These are phyloP conservation scores for Schizopora paradoxa DNA, from an alignment of 1,284 basidiomycete species.

Conservation along the genomic window DNA sequence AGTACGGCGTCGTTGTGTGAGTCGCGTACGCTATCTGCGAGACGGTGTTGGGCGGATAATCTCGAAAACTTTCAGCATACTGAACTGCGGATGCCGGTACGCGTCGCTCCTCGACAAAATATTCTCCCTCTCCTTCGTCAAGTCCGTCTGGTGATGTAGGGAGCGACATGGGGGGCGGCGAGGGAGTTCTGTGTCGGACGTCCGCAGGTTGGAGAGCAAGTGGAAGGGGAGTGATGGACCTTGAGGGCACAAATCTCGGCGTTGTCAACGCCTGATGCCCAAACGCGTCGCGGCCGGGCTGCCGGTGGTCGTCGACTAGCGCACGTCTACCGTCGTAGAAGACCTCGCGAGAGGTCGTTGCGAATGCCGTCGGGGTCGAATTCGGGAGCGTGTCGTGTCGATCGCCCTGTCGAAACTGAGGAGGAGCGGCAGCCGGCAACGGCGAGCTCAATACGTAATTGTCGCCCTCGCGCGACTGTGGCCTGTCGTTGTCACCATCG, in stretches of 20 bases:
- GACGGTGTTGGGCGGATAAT: conserved; percentile 14
- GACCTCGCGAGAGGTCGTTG: too few species aligned
- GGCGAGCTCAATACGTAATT: conserved; percentile 10
- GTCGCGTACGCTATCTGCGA: conserved; percentile 9
- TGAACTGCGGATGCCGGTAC: not conserved
- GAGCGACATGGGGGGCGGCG: conserved; percentile 12
- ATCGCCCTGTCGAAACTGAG: too few species aligned
- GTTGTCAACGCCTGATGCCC: conserved; percentile 3
- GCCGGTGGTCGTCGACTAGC: too few species aligned
- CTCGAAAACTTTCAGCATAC: not conserved
- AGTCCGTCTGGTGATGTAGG: conserved; percentile 11
- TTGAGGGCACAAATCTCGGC: not conserved
- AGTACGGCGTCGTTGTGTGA: conserved; percentile 13
- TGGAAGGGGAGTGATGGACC: conserved; percentile 4
- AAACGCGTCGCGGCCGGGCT: conserved; percentile 16
- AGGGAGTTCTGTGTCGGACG: conserved; percentile 8
- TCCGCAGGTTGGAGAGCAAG: conserved; percentile 7
- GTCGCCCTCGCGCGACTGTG: not conserved
- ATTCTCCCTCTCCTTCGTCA: conserved; percentile 10
- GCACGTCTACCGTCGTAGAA: not conserved
- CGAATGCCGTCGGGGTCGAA: too few species aligned
- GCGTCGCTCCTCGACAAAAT: conserved; percentile 5
- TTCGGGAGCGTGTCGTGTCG: not conserved
- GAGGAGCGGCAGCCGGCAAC: too few species aligned
- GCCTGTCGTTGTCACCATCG: conserved; percentile 34